Base-by-base conservation (phyloP, 2,329 filamentous ascomycete genomes). In the Verticillium nubilum region DNA sequence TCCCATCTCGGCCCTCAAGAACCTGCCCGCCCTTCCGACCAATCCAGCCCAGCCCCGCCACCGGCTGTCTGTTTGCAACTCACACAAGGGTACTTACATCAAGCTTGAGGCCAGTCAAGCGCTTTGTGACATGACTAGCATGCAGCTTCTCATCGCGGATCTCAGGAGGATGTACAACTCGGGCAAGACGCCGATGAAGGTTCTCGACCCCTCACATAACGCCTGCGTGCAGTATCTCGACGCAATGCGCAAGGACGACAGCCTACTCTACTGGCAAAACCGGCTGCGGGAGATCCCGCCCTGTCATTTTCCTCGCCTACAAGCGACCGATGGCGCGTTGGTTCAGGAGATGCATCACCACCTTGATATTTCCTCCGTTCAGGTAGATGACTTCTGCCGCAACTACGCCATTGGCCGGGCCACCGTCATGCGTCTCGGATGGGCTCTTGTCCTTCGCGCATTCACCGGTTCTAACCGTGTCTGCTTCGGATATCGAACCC, bases 391-490 rank as follows among this genome's bases (percentile, higher is more conserved):
- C 9, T 84, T 84, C 53, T 73, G 71, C 58, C 58, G 64, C 0
- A 55, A 73, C 73, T 52, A 73, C 61, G 7, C 72, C 9, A 72
- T 83, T 2, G 78, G 78, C 0, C 69, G 80, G 0, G 76, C 80
- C 0, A 78, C 81, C 0, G 72, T 86, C 3, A 73, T 87, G 4
- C 79, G 82, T 26, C 76, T 85, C n/a, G 83, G 84, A 0, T 88
- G 85, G 85, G 82, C 78, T 0, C 72, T 88, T 23, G 74, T 86
- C 0, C 72, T 86, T 0, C 79, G 82, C 2, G 75, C 78, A 1
- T 86, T 84, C 63, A 77, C 82, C 3, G 81, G 81, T 1, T 75
- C 75, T 17, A 74, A 80, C 25, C 76, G 78, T 12, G 78, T 86
- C 7, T 77, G 80, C 37, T 87, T 87, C 62, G 85, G 85, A 1